phyloP scores from a whole-genome alignment of 2,329 filamentous ascomycete genomes.

The Endoconidiophora polonica region DNA sequence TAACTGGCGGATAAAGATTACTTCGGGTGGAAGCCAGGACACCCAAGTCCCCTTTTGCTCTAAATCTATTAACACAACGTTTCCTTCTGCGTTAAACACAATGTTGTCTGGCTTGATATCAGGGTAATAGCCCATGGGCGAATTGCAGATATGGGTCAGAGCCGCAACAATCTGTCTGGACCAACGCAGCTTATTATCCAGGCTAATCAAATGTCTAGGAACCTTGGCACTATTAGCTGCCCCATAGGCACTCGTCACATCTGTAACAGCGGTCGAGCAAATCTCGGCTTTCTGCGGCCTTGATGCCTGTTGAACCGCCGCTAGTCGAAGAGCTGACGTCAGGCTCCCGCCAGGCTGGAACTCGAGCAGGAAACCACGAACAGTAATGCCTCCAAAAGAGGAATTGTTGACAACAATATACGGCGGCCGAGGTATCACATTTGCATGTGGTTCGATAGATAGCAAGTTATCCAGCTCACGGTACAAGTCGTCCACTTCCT shows the following conservation, averaged over 20 bases:
- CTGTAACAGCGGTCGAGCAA: no score
- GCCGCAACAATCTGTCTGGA: neutral
- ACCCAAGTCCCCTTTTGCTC: constrained; percentile 3
- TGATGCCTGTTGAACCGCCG: no score
- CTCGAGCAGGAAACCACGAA: constrained; percentile 2
- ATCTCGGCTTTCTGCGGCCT: no score
- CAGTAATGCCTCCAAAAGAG: neutral
- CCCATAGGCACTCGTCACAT: no score
- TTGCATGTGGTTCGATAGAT: neutral
- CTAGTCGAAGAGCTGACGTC: neutral
- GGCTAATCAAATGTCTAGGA: neutral
- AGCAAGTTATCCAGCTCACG: neutral
- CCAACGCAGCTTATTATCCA: neutral
- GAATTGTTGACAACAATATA: constrained; percentile 1
- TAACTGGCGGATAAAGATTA: constrained; percentile 2
- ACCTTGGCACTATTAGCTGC: no score
- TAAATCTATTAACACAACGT: constrained; percentile 5
- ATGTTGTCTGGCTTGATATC: constrained; percentile 8
- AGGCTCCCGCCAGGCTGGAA: constrained; percentile 2
- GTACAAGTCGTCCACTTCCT: constrained; percentile 5
- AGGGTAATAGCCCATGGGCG: constrained; percentile 4
- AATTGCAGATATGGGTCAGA: neutral
- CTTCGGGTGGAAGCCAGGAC: constrained; percentile 7
- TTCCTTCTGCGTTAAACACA: neutral
- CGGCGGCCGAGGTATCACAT: neutral